Conservation (phyloP, 2,329 filamentous ascomycete species). For the Didymosphaeria variabile region DNA sequence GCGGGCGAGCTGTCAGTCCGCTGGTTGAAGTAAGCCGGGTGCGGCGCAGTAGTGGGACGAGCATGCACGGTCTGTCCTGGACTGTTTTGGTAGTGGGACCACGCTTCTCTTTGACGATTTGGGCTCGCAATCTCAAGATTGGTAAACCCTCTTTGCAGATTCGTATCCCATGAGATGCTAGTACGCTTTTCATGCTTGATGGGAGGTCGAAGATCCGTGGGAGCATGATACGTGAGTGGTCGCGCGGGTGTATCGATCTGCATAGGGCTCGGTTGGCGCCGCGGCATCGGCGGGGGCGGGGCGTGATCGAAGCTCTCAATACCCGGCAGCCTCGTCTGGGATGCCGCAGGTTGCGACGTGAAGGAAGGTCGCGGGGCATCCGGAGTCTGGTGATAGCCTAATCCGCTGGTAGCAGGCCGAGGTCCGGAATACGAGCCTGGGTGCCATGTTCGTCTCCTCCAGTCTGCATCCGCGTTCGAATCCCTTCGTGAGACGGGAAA, state of each 20-base stretch:
- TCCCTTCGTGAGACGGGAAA: slow-evolving; percentile 72
- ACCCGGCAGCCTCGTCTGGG: slow-evolving; percentile 78
- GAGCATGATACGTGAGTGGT: slow-evolving; percentile 49
- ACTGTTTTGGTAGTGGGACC: slow-evolving; percentile 42
- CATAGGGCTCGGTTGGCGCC: slow-evolving; percentile 78
- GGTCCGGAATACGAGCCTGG: slow-evolving; percentile 72
- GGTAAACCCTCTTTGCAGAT: slow-evolving; percentile 71
- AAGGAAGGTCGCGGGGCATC: slow-evolving; percentile 67
- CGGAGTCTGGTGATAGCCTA: slow-evolving; percentile 79
- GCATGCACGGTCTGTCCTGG: slow-evolving; percentile 30
- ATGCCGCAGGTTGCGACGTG: slow-evolving; percentile 62
- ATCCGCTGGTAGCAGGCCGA: slow-evolving; percentile 73
- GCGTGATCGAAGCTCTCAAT: slow-evolving; percentile 91
- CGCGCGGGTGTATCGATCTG: slow-evolving; percentile 69
- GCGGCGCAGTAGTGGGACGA: slow-evolving; percentile 50
- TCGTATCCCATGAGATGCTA: slow-evolving; percentile 68
- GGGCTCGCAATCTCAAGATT: slow-evolving; percentile 69
- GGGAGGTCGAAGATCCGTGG: slow-evolving; percentile 35
- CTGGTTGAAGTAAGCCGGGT: slow-evolving; percentile 44
- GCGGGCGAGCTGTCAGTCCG: slow-evolving; percentile 32
- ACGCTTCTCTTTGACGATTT: slow-evolving; percentile 48
- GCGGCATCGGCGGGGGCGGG: slow-evolving; percentile 68
- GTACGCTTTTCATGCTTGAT: slow-evolving; percentile 43
- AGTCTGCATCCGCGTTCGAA: slow-evolving; percentile 77
- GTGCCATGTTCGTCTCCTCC: slow-evolving; percentile 90